These are phyloP conservation scores for Nicotiana tabacum DNA, from an alignment of 257 asterid species.

Conservation along the genomic window DNA sequence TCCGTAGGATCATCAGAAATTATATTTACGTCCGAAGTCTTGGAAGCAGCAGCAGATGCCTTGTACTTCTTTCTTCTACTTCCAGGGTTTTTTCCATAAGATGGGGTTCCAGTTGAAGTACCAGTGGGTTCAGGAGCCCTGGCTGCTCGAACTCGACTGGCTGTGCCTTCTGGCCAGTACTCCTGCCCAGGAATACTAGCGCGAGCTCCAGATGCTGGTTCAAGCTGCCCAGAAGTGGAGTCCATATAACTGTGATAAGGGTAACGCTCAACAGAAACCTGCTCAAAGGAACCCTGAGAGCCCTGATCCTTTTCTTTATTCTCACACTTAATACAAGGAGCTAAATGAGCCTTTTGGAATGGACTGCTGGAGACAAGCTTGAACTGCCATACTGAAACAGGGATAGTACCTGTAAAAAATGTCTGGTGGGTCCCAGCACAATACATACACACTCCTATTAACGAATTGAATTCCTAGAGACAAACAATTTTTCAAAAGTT, in stretches of 20 bases:
- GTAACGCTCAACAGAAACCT: conserved; percentile 59
- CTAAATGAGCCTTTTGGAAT: conserved; percentile 21
- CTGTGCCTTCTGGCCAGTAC: conserved; percentile 95
- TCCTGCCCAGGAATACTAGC: conserved; percentile 82
- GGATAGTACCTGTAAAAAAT: conserved; percentile 20
- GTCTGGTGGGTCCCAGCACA: conserved; percentile 12
- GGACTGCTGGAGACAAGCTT: conserved; percentile 13
- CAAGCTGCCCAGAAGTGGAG: conserved; percentile 89
- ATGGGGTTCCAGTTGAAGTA: conserved; percentile 62
- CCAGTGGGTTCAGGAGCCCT: conserved; percentile 86
- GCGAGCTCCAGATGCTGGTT: conserved; percentile 98
- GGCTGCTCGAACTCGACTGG: conserved; percentile 75
- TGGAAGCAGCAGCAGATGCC: conserved; percentile 38
- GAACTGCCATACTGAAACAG: conserved; percentile 15
- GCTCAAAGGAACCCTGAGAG: conserved; percentile 28
- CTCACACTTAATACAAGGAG: conserved; percentile 65
- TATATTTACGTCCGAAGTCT: conserved; percentile 32
- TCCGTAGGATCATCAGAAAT: conserved; percentile 34
- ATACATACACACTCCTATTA: background rate
- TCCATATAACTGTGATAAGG: conserved; percentile 83
- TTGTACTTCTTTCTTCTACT: conserved; percentile 76
- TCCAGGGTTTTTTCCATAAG: conserved; percentile 85
- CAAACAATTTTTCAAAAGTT: background rate
- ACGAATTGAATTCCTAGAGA: background rate
- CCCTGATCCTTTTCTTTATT: conserved; percentile 40